Evolutionary conservation across 257 asterid genomes (phyloP), one percentile per base, ranked within the genome.

Genomic region (Cruciata laevipes): DNA sequence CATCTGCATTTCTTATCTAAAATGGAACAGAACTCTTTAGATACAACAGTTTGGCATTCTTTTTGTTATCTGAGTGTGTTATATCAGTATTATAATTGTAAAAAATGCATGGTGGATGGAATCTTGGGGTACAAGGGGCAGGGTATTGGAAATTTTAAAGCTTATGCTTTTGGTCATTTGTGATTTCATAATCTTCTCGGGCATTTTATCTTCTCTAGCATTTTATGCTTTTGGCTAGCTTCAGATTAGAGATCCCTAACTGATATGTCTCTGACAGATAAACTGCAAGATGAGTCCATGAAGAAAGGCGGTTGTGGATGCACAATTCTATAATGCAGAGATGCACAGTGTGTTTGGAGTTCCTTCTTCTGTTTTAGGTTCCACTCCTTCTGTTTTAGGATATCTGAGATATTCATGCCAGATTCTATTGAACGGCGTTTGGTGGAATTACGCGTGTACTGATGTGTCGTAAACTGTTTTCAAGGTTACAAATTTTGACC

Each of bases 261-360:
- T 60, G 18, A 71, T 44, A 16, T 16, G 9, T n/a, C 12, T 23
- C 16, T 6, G 18, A 35, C 90, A 91, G 98, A 81, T 73, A 91
- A 89, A 69, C 71, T 71, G 77, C 92, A 76, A 77, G 96, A 81
- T 16, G 80, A 80, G 58, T 65, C 89, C 25, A 42, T 75, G 76
- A 87, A 78, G 81, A 84, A 83, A 69, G 85, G 80, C 23, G 86
- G 95, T 42, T 89, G 96, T 79, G 79, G 80, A 32, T 89, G 96
- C 83, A 24, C 85, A 66, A 89, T 89, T 73, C 77, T 89, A 82
- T 89, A 69, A 74, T 76, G 31, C 61, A 47, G 16, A 37, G 62
- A 70, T 8, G 56, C 32, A 69, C 32, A 69, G 67, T 74, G 71
- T 74, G 71, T 65, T 77, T 75, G 68, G 44, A 33, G n/a, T 63